These are phyloP conservation scores for Alternaria ventricosa DNA, from an alignment of 2,329 filamentous ascomycete genomes.

Conservation along the genomic window DNA sequence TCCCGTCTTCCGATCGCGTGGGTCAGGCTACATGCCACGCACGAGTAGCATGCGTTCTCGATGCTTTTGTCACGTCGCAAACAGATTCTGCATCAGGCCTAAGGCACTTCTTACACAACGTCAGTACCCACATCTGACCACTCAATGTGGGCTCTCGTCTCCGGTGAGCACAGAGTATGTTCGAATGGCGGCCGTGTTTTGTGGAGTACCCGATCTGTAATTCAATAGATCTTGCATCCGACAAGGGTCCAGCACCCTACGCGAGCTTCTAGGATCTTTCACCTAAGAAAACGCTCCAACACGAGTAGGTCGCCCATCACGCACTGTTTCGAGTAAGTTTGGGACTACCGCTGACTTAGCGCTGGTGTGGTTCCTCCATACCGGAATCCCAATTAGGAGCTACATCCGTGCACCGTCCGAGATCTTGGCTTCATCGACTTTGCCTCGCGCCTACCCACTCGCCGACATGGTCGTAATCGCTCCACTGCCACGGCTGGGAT, in stretches of 20 bases:
- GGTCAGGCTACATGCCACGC: constrained; percentile 1
- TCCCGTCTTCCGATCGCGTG: not conserved
- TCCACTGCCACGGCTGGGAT: constrained; percentile 1
- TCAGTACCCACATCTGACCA: not conserved
- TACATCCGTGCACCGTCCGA: constrained; percentile 4
- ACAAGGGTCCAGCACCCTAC: constrained; percentile 6
- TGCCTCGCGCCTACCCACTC: constrained; percentile 15
- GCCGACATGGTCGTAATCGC: constrained; percentile 17
- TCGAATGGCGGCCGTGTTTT: not conserved
- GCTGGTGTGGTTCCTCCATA: not conserved
- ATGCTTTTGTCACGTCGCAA: constrained; percentile 5
- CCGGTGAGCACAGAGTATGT: constrained; percentile 4
- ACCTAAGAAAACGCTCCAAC: not conserved
- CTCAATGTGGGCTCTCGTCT: not conserved
- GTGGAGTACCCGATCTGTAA: constrained; percentile 8
- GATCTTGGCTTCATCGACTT: constrained; percentile 11
- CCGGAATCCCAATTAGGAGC: constrained; percentile 1
- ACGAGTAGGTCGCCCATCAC: constrained; percentile 2
- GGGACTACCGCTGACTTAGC: not conserved
- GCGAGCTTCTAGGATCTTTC: constrained; percentile 5
- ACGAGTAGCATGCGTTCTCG: not conserved
- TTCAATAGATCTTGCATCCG: constrained; percentile 18
- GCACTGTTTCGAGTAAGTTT: constrained; percentile 6
- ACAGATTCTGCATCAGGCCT: not conserved
- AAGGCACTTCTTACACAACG: constrained; percentile 1